Evolutionary conservation across 2,329 filamentous ascomycete genomes (phyloP), one percentile per base, ranked within the genome.

Genomic region (Ilyonectria robusta): DNA sequence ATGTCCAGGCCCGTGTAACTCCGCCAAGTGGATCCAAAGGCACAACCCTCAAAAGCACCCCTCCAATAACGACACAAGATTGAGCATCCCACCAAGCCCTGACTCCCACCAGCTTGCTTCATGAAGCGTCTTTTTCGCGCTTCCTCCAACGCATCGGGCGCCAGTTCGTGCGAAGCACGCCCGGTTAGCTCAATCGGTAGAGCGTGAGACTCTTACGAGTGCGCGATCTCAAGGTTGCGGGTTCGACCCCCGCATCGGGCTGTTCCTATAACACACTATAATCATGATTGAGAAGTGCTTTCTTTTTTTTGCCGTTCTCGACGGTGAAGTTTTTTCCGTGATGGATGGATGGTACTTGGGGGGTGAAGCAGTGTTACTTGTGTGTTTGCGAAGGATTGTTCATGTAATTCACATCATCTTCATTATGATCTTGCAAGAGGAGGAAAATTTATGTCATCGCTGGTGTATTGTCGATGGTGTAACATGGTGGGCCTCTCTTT

Each of bases 141-240:
- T 5, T 4, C 21, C 31, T 33, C 21, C 48, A 59, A 48, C 48
- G 55, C 33, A 48, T 19, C 42, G 55, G 51, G 57, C 44, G n/a
- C 51, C 29, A 26, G 82, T 81, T 83, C 84, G 85, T 86, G 86
- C 83, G 82, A 85, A 79, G 80, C 79, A 80, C 60, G 71, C 71
- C 71, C 70, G 75, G 73, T 74, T 76, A 77, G 73, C 72, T 78
- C 72, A 76, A 77, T 77, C 70, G 72, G 75, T 89, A 91, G 88
- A 91, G 88, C 87, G 88, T 89, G 85, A 89, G 88, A 90, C 88
- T 90, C 88, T 86, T 86, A 86, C 9, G 66, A 72, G 72, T 70
- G 65, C 70, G 58, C 75, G 35, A 86, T 85, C 84, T 86, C 83
- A 85, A 86, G 84, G 84, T 82, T 86, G 84, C 82, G 83, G 83